Evolutionary conservation across 208 protist species (phyloP), one percentile per base, ranked within the genome.

Genomic region (Leishmania mexicana): DNA sequence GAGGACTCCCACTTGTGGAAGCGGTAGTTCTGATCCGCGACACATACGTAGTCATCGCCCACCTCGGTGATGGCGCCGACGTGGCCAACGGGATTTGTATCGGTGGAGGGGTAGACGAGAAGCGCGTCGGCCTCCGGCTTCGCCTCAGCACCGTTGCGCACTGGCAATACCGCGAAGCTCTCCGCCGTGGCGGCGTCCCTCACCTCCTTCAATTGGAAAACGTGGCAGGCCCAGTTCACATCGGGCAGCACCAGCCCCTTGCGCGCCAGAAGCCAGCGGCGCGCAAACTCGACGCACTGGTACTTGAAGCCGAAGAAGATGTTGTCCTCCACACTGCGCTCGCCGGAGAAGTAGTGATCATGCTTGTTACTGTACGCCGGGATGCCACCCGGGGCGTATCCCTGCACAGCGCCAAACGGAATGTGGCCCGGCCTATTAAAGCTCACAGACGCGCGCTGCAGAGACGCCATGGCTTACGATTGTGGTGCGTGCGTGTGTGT

Each of bases 231-330:
- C 92, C 92, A 95, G 73, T 93, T 89, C 21, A 97, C 88, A 24
- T 97, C 92, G 8, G 92, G 92, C 10, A 97, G 89, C 77, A 95
- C 83, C 31, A 97, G 87, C 0, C 87, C 87, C 75, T 97, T 97
- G 53, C 89, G 87, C 84, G 94, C 86, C 80, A 90, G 89, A 65
- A 97, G 79, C 92, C 93, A 96, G 57, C 95, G 95, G 28, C 95
- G 95, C 17, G 93, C 95, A 70, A 96, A 97, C 84, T 97, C 95
- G 31, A 96, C 93, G 76, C 93, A 97, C 82, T 97, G 95, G 79
- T 96, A 97, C 86, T 96, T 96, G 83, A 94, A 97, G 53, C 95
- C 95, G 81, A 85, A 96, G 79, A 95, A 96, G 65, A 97, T 68
- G 80, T 90, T 87, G 47, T 79, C 87, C 74, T 94, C 88, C 65